These are phyloP conservation scores for Metschnikowia cubensis DNA, from an alignment of 805 yeast genomes.

Conservation along the genomic window DNA sequence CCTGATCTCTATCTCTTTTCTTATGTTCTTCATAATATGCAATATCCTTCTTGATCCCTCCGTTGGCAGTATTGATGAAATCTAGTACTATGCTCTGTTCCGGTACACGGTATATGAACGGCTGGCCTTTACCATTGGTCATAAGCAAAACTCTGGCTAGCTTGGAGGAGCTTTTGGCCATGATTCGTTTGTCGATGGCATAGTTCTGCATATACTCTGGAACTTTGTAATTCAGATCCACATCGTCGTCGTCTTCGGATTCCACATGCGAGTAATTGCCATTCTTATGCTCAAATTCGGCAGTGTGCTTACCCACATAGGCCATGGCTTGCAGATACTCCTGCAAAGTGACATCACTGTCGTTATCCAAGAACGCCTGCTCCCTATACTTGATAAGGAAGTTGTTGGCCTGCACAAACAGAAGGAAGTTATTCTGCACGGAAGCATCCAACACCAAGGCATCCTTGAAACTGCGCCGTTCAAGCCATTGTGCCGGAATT, in stretches of 20 bases:
- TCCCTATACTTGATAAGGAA: conserved; percentile 31
- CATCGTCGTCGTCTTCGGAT: conserved; percentile 18
- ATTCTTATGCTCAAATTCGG: conserved; percentile 8
- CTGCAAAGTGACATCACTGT: conserved; percentile 20
- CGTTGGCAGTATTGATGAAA: conserved; percentile 48
- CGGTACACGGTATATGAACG: conserved; percentile 59
- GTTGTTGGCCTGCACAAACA: conserved; percentile 27
- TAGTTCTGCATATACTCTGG: conserved; percentile 34
- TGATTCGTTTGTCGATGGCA: conserved; percentile 32
- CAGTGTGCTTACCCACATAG: conserved; percentile 15
- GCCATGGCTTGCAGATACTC: conserved; percentile 30
- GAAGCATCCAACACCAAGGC: conserved; percentile 53
- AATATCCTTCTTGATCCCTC: conserved; percentile 17
- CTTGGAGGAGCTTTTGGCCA: conserved; percentile 22
- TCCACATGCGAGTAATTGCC: conserved; percentile 36
- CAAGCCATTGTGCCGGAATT: conserved; percentile 34
- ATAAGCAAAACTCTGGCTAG: conserved; percentile 13
- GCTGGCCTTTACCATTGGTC: conserved; percentile 24
- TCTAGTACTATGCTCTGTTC: conserved; percentile 67
- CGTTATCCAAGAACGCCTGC: conserved; percentile 27
- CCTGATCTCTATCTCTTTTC: conserved; percentile 4
- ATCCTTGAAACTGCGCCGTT: conserved; percentile 46
- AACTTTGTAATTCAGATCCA: conserved; percentile 27
- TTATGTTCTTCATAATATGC: conserved; percentile 21
- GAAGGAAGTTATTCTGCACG: conserved; percentile 31